Evolutionary conservation across 768 basidiomycete species (phyloP).

Genomic region (Pleurotus salmoneostramineus): DNA sequence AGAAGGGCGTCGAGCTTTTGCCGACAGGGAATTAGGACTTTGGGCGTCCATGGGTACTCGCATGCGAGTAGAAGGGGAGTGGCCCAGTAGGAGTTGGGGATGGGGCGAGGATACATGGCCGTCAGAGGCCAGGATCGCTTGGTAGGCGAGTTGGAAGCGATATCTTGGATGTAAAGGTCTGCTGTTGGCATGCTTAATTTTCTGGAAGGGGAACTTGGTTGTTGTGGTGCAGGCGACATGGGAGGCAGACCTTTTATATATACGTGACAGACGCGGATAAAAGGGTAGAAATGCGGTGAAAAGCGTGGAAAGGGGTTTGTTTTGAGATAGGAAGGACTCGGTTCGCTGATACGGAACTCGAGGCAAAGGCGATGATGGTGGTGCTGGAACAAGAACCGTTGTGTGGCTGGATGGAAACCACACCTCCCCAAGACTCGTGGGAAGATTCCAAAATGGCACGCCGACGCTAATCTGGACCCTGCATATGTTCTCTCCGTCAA

Average conservation of each 20-base stretch:
- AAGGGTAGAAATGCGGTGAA: neutral
- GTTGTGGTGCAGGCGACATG: neutral
- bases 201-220: neutral
- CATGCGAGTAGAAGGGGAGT: conserved; percentile 69
- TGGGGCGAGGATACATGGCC: conserved; percentile 42
- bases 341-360: conserved; percentile 3
- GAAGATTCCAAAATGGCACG: neutral
- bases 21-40: conserved; percentile 33
- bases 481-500: neutral
- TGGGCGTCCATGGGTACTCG: conserved; percentile 78
- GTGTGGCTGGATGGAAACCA: neutral
- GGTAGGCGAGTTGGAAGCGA: conserved; percentile 11
- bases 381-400: neutral
- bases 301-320: neutral
- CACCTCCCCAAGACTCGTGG: neutral
- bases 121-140: conserved; percentile 16
- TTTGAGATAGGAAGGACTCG: conserved; percentile 1
- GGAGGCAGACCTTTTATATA: neutral
- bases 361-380: neutral
- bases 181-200: neutral
- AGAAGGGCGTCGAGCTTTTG: conserved; percentile 77
- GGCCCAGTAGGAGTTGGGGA: conserved; percentile 87
- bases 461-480: neutral
- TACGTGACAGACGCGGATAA: no score
- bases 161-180: neutral